These are phyloP conservation scores for Auricularia cornea DNA, from an alignment of 768 basidiomycete genomes.

Conservation along the genomic window DNA sequence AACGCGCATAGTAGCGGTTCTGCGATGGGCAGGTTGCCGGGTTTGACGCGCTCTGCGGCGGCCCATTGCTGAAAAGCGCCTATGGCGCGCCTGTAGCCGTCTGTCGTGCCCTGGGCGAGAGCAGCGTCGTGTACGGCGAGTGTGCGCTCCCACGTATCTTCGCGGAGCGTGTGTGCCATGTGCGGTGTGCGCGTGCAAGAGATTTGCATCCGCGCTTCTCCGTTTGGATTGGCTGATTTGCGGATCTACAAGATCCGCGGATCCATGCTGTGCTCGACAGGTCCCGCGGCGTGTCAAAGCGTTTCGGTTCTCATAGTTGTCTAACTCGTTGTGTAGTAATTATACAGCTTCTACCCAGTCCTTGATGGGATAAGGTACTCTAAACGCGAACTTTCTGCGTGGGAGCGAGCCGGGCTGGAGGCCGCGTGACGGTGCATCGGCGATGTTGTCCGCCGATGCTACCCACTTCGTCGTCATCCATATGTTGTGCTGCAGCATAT, in stretches of 20 bases:
- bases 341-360: neutral
- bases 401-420: neutral
- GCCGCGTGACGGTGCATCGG: conserved; percentile 26
- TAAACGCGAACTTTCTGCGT: neutral
- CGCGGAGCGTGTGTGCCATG: neutral
- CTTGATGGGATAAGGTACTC: neutral
- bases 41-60: neutral
- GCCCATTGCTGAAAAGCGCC: neutral
- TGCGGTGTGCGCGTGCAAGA: neutral
- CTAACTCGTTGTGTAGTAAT: too few relatives aligned
- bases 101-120: neutral
- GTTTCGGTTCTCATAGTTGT: too few relatives aligned
- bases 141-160: neutral
- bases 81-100: neutral
- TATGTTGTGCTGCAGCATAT: conserved; percentile 11
- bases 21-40: neutral
- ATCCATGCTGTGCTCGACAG: too few relatives aligned
- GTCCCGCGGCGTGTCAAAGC: too few relatives aligned
- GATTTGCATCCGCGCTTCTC: neutral
- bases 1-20: neutral
- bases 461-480: conserved; percentile 14
- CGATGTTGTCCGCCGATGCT: conserved; percentile 18
- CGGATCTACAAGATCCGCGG: too few relatives aligned
- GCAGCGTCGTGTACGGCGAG: neutral
- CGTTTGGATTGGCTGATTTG: neutral